Conservation (phyloP, 2,329 filamentous ascomycete genomes). For the Penicillium sp. region DNA sequence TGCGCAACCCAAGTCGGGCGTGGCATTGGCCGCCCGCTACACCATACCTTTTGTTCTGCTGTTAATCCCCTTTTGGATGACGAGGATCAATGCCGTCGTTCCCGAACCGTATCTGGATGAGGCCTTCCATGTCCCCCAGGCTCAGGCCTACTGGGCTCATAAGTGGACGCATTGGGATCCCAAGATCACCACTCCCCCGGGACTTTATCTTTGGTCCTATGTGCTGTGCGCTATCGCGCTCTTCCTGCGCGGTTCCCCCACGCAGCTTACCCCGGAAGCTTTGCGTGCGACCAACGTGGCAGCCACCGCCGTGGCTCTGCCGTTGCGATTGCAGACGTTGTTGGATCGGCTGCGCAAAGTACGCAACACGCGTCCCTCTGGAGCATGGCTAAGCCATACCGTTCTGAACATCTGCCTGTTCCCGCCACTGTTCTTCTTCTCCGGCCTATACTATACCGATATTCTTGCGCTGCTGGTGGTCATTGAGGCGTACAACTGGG, state of each 20-base stretch:
- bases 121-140: slow-evolving; percentile 68
- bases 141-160: slow-evolving; percentile 72
- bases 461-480: slow-evolving; percentile 71
- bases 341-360: too few relatives aligned
- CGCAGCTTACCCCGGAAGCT: slow-evolving; percentile 26
- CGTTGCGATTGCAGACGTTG: slow-evolving; percentile 46
- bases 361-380: too few relatives aligned
- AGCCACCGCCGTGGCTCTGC: slow-evolving; percentile 29
- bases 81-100: slow-evolving; percentile 42
- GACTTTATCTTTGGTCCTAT: slow-evolving; percentile 57
- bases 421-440: slow-evolving; percentile 91
- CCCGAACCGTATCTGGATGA: slow-evolving; percentile 52
- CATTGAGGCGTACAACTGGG: slow-evolving; percentile 55
- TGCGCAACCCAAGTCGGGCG: too few relatives aligned
- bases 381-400: slow-evolving; percentile 27
- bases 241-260: slow-evolving; percentile 24
- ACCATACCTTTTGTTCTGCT: too few relatives aligned
- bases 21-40: too few relatives aligned
- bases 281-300: slow-evolving; percentile 34
- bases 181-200: slow-evolving; percentile 93
- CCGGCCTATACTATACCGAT: slow-evolving; percentile 89
- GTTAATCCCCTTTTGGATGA: slow-evolving; percentile 33
- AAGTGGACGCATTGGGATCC: slow-evolving; percentile 77
- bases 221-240: slow-evolving; percentile 25
- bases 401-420: slow-evolving; percentile 76